Base-by-base conservation (phyloP, 225 moss, liverwort and hornwort genomes). In the Ulota crispa region DNA sequence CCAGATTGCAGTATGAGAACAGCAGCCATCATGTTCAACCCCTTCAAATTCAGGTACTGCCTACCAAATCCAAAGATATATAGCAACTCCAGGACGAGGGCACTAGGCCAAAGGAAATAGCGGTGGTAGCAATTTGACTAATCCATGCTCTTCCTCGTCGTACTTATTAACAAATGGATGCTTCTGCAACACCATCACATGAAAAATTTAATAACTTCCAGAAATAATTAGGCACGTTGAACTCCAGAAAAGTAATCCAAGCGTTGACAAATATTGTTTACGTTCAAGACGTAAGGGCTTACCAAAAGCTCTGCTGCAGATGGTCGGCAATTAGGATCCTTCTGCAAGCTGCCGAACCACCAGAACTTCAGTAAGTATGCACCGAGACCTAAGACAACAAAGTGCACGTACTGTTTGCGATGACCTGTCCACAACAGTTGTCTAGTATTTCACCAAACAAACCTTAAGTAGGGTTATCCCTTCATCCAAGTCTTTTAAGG, bases 221-320 rank as follows among this genome's bases (percentile, higher is more conserved):
- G 31, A 54, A 75, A 57, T 12, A 50, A 54, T 1, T 43, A 53
- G 34, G 56, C 7, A 73, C 1, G 30, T 79, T 71, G 55, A 75
- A 63, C 63, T 74, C 69, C 19, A 79, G 6, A 24, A 21, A 21
- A 0, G 11, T 37, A 28, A 39, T 53, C 31, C 74, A 62, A 72
- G 4, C 52, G 3, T 42, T 57, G 5, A 39, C 15, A 67, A 78
- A 32, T 11, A 26, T 50, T 47, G 30, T 32, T 61, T n/a, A 61
- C 54, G 55, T 39, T 63, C 56, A 14, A 47, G 24, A 67, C 31
- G 43, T 10, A 79, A 69, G 23, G 24, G 19, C 86, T 74, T 86
- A 93, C 89, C 92, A 95, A 86, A 65, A 97, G 90, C 61, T 94
- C 84, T 26, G 90, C 81, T 78, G 88, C 85, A 63, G 85, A 87